Evolutionary conservation across 345 rosid species (phyloP).

Genomic region (Kandelia obovata): DNA sequence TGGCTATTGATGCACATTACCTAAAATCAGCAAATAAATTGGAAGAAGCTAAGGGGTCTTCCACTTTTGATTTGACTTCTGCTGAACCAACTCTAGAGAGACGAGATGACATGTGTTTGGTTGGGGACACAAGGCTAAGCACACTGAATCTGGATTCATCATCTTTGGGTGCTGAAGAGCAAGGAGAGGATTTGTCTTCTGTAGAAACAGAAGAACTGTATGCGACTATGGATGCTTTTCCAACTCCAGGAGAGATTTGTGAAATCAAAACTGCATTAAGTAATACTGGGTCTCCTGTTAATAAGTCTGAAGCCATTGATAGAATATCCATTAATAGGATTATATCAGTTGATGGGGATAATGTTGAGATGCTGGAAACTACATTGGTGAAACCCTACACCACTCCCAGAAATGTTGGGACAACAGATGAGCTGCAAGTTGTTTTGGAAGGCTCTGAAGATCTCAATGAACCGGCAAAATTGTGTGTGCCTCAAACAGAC

Average conservation of each 20-base stretch:
- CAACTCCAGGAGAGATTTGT: constrained; percentile 12
- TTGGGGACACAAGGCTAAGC: constrained; percentile 8
- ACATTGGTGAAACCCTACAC: constrained; percentile 6
- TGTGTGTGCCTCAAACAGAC: constrained; percentile 26
- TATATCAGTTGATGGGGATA: background rate
- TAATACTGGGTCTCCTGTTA: constrained; percentile 6
- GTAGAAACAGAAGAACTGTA: constrained; percentile 8
- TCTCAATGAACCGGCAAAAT: constrained; percentile 12
- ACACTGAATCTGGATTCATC: constrained; percentile 7
- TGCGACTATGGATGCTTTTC: constrained; percentile 9
- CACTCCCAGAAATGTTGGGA: constrained; percentile 8
- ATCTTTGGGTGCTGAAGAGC: constrained; percentile 18
- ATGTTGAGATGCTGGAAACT: constrained; percentile 19
- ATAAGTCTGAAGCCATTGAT: constrained; percentile 23
- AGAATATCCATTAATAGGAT: constrained; percentile 14
- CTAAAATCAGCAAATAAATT: constrained; percentile 28
- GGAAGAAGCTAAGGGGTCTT: constrained; percentile 23
- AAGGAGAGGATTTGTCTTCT: constrained; percentile 8
- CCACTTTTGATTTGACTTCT: constrained; percentile 21
- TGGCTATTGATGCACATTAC: no score
- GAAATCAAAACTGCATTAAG: constrained; percentile 9
- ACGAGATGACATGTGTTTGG: constrained; percentile 21
- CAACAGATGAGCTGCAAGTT: constrained; percentile 12
- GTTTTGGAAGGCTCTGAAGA: constrained; percentile 29
- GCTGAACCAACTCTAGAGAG: constrained; percentile 25